Conservation (phyloP, 345 rosid species). For the Acer negundo region DNA sequence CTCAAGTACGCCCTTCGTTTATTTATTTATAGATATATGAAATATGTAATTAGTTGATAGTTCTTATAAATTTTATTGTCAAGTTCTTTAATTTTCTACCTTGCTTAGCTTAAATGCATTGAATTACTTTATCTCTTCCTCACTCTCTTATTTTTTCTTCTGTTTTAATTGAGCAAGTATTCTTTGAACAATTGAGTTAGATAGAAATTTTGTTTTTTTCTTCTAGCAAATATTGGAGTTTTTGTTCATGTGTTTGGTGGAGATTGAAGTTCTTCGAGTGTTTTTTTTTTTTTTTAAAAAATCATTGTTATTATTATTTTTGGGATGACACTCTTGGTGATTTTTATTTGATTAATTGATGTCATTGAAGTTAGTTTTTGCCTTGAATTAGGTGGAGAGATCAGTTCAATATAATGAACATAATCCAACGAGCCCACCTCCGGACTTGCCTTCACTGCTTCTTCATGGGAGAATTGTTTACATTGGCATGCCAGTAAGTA, state of each 20-base stretch:
- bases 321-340: not conserved
- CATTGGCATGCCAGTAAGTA: slow-evolving; percentile 91
- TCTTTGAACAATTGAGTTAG: no score
- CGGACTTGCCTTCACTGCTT: slow-evolving; percentile 81
- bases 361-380: not conserved
- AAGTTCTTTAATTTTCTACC: no score
- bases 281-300: not conserved
- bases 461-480: slow-evolving; percentile 78
- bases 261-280: not conserved
- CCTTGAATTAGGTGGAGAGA: slow-evolving; percentile 58
- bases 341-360: not conserved
- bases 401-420: slow-evolving; percentile 63
- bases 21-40: not conserved
- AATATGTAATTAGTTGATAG: not conserved
- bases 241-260: not conserved
- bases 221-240: not conserved
- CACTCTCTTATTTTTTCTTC: not conserved
- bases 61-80: not conserved
- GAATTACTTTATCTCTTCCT: not conserved
- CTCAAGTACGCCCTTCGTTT: slow-evolving; percentile 42
- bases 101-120: no score
- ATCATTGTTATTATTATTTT: not conserved
- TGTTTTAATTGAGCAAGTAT: not conserved
- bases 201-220: not conserved
- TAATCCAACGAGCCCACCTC: slow-evolving; percentile 67